These are phyloP conservation scores for Plasmodium ovale DNA, from an alignment of 169 alveolate genomes.

Conservation along the genomic window DNA sequence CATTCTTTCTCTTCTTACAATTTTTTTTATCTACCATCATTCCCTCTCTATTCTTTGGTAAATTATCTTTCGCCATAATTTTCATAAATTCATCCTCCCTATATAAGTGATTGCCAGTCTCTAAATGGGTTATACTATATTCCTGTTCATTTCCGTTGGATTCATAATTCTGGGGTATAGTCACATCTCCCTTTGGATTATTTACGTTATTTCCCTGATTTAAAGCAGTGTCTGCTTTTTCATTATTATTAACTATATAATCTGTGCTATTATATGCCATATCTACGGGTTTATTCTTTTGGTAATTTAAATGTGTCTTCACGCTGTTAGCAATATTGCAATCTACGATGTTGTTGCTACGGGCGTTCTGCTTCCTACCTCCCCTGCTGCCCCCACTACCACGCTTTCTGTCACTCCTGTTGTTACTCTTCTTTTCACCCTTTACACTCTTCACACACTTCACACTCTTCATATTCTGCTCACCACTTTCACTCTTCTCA, in stretches of 20 bases:
- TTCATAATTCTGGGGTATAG: not conserved
- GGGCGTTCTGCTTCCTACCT: not conserved
- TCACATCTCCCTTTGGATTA: no score
- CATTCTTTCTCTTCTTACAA: slow-evolving; percentile 20
- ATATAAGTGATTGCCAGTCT: not conserved
- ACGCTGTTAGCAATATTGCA: no score
- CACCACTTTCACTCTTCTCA: no score
- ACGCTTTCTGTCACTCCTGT: not conserved
- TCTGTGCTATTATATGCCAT: not conserved
- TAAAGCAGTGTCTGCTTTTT: not conserved
- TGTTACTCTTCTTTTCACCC: not conserved
- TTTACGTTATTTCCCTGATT: not conserved
- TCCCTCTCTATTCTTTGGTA: not conserved
- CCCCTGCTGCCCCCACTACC: not conserved
- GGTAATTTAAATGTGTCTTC: no score
- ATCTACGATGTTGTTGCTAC: not conserved
- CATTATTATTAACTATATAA: not conserved
- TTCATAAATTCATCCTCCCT: slow-evolving; percentile 3
- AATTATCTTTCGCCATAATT: slow-evolving; percentile 5
- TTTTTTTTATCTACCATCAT: not conserved
- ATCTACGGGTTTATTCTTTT: not conserved
- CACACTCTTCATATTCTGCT: no score
- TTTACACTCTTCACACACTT: no score
- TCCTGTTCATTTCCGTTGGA: slow-evolving; percentile 14
- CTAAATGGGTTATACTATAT: slow-evolving; percentile 1